Base-by-base conservation (phyloP, 192 early-diverging fungal species). In the Umbelopsis vinacea region DNA sequence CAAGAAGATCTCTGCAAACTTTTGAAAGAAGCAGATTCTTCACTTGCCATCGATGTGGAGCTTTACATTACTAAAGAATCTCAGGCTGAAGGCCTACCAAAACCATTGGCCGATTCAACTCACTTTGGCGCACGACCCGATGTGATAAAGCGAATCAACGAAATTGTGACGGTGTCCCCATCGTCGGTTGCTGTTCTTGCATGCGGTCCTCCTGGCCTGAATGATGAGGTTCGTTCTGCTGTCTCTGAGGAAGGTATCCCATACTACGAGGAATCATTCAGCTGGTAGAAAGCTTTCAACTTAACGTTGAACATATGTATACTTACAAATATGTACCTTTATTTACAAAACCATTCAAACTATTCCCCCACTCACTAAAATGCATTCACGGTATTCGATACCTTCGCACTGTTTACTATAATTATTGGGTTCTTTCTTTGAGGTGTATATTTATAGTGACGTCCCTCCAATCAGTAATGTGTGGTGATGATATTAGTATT, bases 201-300 rank as follows among this genome's bases (percentile, higher is more conserved):
- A 21, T 71, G 70, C 46, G 70, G 70, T 23, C 54, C 70, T 24
- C 40, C 38, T 10, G 35, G 53, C 21, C 55, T 71, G 70, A 71
- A 53, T 21, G 70, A 71, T 21, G 23, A 60, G n/a, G 52, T 57
- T 26, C 52, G 70, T 4, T 10, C 33, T 9, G 37, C 53, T 21
- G 29, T 43, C 5, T 33, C 70, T 14, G 33, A 37, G 5, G 52
- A 40, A 19, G 70, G 70, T 23, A 71, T 71, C 26, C 33, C 54
- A 43, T 71, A 71, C 43, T 71, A 35, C 57, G 70, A 71, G 38
- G 70, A 71, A 46, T 52, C 70, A 5, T 71, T 71, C n/a, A 71
- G 24, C 14, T 71, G 70, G 70, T 71, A 46, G 40, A 66, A 66
- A 11, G 1, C 11, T 12, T 43, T 11, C 6, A 11, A 6, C 11